phyloP scores from a whole-genome alignment of 1,284 basidiomycete species.

The Ganoderma multipileum region DNA sequence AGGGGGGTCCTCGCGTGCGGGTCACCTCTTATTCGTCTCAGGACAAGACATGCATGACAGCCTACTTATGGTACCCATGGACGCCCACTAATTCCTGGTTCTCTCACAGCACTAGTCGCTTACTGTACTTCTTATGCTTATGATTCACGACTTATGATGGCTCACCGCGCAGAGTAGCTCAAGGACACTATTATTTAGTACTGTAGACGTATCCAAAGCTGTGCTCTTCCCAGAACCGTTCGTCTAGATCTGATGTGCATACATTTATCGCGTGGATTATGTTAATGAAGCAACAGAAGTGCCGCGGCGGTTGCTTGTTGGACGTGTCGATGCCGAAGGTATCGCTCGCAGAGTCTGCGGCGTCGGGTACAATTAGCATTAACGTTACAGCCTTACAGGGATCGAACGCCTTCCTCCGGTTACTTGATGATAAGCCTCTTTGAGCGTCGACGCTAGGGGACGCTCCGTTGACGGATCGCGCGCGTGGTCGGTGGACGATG shows the following conservation, averaged over 20 bases:
- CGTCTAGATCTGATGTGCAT: constrained; percentile 2
- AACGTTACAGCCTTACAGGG: constrained; percentile 16
- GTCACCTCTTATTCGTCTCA: background rate
- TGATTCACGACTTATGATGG: constrained; percentile 5
- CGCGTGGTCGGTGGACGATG: background rate
- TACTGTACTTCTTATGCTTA: constrained; percentile 3
- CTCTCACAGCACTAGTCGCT: background rate
- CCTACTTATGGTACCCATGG: background rate
- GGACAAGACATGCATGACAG: background rate
- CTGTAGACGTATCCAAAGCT: background rate
- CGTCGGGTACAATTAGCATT: constrained; percentile 16
- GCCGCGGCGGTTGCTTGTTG: constrained; percentile 12
- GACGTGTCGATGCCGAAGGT: constrained; percentile 10
- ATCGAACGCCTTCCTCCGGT: constrained; percentile 11
- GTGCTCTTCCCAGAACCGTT: background rate
- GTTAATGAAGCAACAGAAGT: background rate
- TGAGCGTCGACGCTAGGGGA: constrained; percentile 2
- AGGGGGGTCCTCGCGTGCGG: background rate
- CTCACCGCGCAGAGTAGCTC: background rate
- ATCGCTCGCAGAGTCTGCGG: constrained; percentile 14
- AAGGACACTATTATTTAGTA: background rate
- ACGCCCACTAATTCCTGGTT: background rate
- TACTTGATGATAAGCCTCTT: constrained; percentile 18
- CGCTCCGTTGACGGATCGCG: constrained; percentile 8
- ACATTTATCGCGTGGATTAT: background rate